Base-by-base conservation (phyloP, 257 asterid species). In the Parsonsia alboflavescens region DNA sequence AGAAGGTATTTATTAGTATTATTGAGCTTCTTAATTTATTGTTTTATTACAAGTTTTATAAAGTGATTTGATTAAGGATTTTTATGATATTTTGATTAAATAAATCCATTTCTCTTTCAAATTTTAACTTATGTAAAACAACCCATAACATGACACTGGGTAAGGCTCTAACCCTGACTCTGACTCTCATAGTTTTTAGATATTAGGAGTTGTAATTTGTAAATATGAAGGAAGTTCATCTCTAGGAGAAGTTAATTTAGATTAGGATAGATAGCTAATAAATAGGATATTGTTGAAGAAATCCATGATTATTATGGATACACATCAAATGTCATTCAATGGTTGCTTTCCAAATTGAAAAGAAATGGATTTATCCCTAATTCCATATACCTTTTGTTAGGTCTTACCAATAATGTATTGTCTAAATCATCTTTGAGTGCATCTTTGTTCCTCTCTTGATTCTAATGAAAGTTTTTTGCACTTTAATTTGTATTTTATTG, bases 361-460 rank as follows among this genome's bases (percentile, higher is more conserved):
- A 16, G 10, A 42, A n/a, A 24, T 46, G 7, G 10, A 11, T 57
- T 57, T 72, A 22, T 42, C 39, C 5, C 71, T 22, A 45, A 45
- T n/a, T 73, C 48, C 10, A 1, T 17, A 1, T 17, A 57, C 0
- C 15, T 30, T 16, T 53, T 7, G 48, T 39, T 54, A n/a, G 54
- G 67, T 46, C 75, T n/a, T 52, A 71, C 64, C 36, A 71, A 52
- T 12, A 12, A 52, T 49, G 17, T n/a, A 10, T 41, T 36, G 67
- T 22, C 54, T n/a, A 39, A 58, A 72, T 72, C 67, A 54, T 39
- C 66, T 54, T 33, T 24, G 17, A 56, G 52, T 56, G 66, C 28
- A 54, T 72, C 41, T 71, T 71, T 36, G 65, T 71, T 66, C 16
- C 1, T 50, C 24, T 53, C 65, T 71, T 33, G 50, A 15, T 52